Evolutionary conservation across 2,329 filamentous ascomycete genomes (phyloP), one percentile per base, ranked within the genome.

Genomic region (Pyrenophora graminea): DNA sequence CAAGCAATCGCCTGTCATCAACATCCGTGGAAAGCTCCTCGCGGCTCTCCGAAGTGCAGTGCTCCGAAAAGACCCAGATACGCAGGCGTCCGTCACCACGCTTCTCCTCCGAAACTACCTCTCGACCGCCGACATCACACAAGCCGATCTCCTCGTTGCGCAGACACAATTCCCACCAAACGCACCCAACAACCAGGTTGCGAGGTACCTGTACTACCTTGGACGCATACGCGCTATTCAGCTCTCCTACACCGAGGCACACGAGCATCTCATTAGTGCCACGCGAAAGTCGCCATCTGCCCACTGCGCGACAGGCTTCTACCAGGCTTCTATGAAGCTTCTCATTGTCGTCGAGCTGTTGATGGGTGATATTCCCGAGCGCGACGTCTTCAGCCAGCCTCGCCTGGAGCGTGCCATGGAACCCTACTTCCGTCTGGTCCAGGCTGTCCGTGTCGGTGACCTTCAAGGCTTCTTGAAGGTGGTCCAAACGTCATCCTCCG

Each of bases 291-390:
- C 94, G 6, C 94, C 94, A 0, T 91, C 91, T 18, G 94, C 89
- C 71, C 85, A 86, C 60, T 92, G 90, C 62, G 94, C 94, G 4
- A 87, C 91, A 38, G 93, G 94, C 39, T 99, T 99, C 76, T 92
- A 95, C 62, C 94, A 97, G 76, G 92, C 91, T 33, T 93, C 94
- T 0, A 96, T 90, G 59, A 99, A 99, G 82, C 83, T 97, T n/a
- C 80, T 97, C 59, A 85, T 97, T 37, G 91, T 99, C 17, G 94
- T 99, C 10, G 93, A 99, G 79, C 81, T 99, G 55, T 79, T 99
- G 58, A 99, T 99, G 94, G 94, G 94, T 59, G 94, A 99, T 70
- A 99, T 99, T 62, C 94, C 94, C 25, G 93, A 97, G 68, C 90
- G 94, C 53, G 89, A 91, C 13, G 88, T 93, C 48, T 99, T 99